Base-by-base conservation (phyloP, 108 stramenopile species). In the Schizochytrium sp. region DNA sequence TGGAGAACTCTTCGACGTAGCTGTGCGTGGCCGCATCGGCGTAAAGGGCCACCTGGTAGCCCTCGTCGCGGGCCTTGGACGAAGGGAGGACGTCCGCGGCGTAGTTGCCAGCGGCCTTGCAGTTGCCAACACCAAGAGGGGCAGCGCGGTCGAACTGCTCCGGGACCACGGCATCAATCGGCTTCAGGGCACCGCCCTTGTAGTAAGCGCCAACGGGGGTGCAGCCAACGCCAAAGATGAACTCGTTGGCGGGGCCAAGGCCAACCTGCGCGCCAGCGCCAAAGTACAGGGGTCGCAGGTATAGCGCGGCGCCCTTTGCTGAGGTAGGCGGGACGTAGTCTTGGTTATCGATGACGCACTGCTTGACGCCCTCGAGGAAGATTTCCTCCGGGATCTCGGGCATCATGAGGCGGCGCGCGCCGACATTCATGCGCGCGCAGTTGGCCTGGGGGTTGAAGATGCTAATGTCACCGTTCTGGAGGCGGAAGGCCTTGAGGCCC, bases 21-120 rank as follows among this genome's bases (percentile, higher is more conserved):
- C 93, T 93, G 90, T 96, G 97, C 29, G 97, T 97, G 63, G 94
- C 93, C 44, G 99, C 96, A 94, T 99, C 99, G 48, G 98, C 89
- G 91, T 99, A 99, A 63, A 99, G 91, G 43, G 96, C 97, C 90
- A 99, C 97, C 48, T 97, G 98, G 89, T 91, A 99, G 63, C 99
- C 99, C 91, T 95, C 95, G 93, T 98, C 96, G 92, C 98, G 98
- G 59, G 95, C 96, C 89, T 95, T 60, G 94, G 96, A 96, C 91
- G 98, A 98, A 12, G 99, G 99, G 60, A 98, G 90, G 83, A 99
- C 91, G 89, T 99, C 99, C 8, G 99, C 97, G 18, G 98, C 99
- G 92, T 99, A 99, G 92, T 99, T 99, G 4, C 99, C 99, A 5
- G 99, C 99, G 6, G 97, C 97, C 94, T 99, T 99, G 72, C 97